Percentiles rank a stretch among this genome's conserved stretches.
phyloP scores from a whole-genome alignment of 495 filamentous ascomycete species.

The Aspergillus kassunensis region DNA sequence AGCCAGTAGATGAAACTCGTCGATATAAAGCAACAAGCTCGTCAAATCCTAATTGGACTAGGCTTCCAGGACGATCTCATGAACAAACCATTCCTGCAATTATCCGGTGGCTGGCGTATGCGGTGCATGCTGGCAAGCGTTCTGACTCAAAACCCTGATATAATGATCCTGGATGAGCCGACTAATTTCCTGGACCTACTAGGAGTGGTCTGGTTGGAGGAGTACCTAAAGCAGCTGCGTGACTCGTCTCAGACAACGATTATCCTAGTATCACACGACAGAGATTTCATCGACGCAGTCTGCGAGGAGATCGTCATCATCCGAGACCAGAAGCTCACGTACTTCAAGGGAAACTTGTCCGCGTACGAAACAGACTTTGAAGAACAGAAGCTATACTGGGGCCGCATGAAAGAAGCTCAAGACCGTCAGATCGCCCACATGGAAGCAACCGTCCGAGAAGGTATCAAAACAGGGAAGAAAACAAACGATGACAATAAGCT shows the following conservation, averaged over 20 bases:
- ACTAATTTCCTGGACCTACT: conserved; percentile 82
- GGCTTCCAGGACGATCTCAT: conserved; percentile 65
- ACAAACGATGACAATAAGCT: conserved; percentile 76
- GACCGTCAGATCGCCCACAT: conserved; percentile 74
- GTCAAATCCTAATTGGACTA: conserved; percentile 61
- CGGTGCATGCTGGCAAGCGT: conserved; percentile 62
- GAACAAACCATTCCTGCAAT: conserved; percentile 49
- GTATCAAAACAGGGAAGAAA: conserved; percentile 63
- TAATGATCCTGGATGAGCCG: conserved; percentile 82
- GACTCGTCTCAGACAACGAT: conserved; percentile 41
- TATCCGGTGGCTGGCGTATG: conserved; percentile 82
- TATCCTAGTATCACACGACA: conserved; percentile 76
- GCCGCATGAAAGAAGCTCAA: conserved; percentile 73
- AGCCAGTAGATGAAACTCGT: conserved; percentile 35
- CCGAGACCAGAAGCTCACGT: conserved; percentile 52
- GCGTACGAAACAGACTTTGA: conserved; percentile 64
- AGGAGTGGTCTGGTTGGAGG: conserved; percentile 79
- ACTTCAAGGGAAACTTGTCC: conserved; percentile 58
- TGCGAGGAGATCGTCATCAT: conserved; percentile 75
- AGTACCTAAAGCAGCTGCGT: conserved; percentile 54
- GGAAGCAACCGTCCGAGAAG: conserved; percentile 67
- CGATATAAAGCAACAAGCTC: conserved; percentile 55
- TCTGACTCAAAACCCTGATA: conserved; percentile 66
- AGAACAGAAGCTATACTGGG: conserved; percentile 59
- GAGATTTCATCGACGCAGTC: conserved; percentile 65